Evolutionary conservation across 139 green algal species (phyloP).

Genomic region (Chloropicon primus): DNA sequence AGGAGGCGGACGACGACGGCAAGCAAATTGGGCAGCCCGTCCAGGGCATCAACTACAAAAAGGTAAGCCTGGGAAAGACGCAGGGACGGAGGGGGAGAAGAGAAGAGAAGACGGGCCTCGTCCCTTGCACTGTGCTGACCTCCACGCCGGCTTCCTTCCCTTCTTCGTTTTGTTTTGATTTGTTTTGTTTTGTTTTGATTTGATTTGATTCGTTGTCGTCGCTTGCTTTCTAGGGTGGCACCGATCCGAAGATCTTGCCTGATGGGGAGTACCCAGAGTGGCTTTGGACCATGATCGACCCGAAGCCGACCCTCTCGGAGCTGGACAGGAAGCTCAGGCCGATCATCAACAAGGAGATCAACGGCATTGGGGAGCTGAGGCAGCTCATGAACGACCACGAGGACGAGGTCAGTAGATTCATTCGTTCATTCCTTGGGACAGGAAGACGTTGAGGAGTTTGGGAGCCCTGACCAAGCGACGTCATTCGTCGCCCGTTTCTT

Average conservation of each 20-base stretch:
- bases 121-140: not conserved
- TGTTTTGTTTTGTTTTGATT: not conserved
- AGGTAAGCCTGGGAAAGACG: not conserved
- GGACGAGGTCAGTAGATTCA: not conserved
- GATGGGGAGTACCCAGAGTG: slow-evolving; percentile 42
- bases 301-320: slow-evolving; percentile 25
- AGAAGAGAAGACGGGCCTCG: too few species aligned
- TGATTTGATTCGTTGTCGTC: not conserved
- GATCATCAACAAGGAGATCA: not conserved
- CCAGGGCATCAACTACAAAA: not conserved
- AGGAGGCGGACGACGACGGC: not conserved
- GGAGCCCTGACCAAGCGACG: not conserved
- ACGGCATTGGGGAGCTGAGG: not conserved
- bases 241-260: slow-evolving; percentile 30
- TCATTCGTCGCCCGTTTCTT: not conserved
- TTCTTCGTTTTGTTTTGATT: not conserved
- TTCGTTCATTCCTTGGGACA: too few species aligned
- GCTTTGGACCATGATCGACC: slow-evolving; percentile 31
- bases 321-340: slow-evolving; percentile 13
- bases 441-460: too few species aligned
- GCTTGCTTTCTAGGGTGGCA: slow-evolving; percentile 18
- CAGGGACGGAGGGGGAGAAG: too few species aligned
- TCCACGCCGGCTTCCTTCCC: not conserved
- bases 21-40: not conserved
- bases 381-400: not conserved